Evolutionary conservation across 2,329 filamentous ascomycete species (phyloP).

Genomic region (Boeremia exigua): DNA sequence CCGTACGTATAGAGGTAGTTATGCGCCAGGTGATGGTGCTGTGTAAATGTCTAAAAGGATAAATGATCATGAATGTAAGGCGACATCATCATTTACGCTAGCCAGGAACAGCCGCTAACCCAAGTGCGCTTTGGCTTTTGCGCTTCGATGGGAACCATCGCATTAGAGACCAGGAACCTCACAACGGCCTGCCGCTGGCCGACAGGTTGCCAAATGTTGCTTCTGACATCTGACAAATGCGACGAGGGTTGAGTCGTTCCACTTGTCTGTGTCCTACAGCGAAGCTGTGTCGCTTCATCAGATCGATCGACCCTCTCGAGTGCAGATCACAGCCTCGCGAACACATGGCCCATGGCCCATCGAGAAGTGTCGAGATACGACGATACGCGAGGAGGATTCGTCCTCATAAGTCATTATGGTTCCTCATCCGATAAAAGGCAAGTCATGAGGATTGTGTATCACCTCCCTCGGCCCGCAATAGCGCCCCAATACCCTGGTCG

Average conservation of each 20-base stretch:
- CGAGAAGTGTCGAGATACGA: background rate
- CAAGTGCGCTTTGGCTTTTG: background rate
- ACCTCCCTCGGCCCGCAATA: conserved; percentile 9
- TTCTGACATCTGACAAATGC: too few relatives aligned
- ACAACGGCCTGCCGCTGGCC: too few relatives aligned
- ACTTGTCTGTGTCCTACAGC: too few relatives aligned
- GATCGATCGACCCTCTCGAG: background rate
- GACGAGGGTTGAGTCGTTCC: too few relatives aligned
- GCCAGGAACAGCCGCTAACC: background rate
- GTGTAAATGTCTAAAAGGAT: background rate
- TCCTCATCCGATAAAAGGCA: conserved; percentile 1
- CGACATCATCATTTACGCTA: conserved; percentile 13
- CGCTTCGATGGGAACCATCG: too few relatives aligned
- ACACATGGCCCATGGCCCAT: conserved; percentile 2
- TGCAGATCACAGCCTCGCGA: background rate
- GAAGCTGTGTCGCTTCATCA: too few relatives aligned
- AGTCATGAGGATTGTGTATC: conserved; percentile 8
- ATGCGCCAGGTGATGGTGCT: background rate
- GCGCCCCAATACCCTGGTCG: conserved; percentile 14
- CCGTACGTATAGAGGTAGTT: background rate
- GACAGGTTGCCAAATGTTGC: too few relatives aligned
- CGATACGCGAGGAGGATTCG: conserved; percentile 5
- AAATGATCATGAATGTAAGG: background rate
- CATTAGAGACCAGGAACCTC: too few relatives aligned
- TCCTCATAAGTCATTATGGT: background rate